Base-by-base conservation (phyloP, 345 rosid genomes). In the Salix koriyanagi region DNA sequence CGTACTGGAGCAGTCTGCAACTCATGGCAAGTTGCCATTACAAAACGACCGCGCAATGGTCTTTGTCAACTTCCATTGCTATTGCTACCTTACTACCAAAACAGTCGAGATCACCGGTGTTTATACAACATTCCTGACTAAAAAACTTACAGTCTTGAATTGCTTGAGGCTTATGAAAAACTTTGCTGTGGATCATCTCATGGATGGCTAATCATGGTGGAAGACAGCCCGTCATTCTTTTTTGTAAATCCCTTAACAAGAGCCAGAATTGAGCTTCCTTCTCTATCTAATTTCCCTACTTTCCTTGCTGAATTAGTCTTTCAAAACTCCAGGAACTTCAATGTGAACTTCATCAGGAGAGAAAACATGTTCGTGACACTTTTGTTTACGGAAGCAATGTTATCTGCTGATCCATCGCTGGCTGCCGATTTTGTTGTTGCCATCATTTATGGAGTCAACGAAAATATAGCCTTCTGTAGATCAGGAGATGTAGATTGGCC, bases 201-300 rank as follows among this genome's bases (percentile, higher is more conserved):
- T 46, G 77, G 74, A 25, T 79, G 76, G 76, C 62, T 79, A 28
- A 32, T 79, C 4, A 61, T 74, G 71, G 77, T 62, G 37, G 77
- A 79, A 60, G 56, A 46, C 18, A 69, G 39, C 25, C 76, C 65
- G 0, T 37, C 72, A 19, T 69, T 79, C 18, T 60, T 64, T 34
- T 30, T 74, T 65, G 30, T 73, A 46, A 61, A 74, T 64, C 78
- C 70, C 16, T 56, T 69, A 9, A 74, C 70, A 34, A 62, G 52
- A 60, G 56, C 56, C n/a, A 28, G 50, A 19, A 68, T 74, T 25
- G 34, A 69, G 3, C 66, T 74, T 46, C 82, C 81, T 7, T 34
- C 64, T n/a, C 21, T 79, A 7, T 65, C 41, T 23, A 44, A 52
- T 30, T 67, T 75, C 34, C 48, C 65, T 10, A 50, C 9, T 66